Percentiles rank a stretch among this genome's conserved stretches.
Conservation (phyloP, 2,329 filamentous ascomycete genomes). For the Arthroderma sp. region DNA sequence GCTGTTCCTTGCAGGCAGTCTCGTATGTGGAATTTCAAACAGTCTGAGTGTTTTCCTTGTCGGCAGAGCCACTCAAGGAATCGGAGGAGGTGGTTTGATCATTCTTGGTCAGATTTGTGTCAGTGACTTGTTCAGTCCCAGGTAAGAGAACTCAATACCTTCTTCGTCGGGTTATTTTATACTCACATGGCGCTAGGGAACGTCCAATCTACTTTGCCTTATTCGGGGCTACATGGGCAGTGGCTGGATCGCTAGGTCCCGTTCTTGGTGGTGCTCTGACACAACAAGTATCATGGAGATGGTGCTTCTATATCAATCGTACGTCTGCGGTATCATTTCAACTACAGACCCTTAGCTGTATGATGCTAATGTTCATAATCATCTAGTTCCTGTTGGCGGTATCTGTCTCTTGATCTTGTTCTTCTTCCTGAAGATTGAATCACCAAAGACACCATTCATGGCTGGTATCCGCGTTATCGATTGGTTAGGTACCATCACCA, state of each 20-base stretch:
- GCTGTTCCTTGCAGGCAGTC: conserved; percentile 49
- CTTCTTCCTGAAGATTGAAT: conserved; percentile 49
- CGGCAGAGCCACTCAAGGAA: conserved; percentile 49
- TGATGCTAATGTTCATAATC: background rate
- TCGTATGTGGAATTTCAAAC: conserved; percentile 44
- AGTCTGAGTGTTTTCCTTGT: conserved; percentile 50
- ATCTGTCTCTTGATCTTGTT: conserved; percentile 45
- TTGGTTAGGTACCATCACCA: conserved; percentile 48
- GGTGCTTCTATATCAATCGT: conserved; percentile 50
- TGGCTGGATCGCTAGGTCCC: conserved; percentile 19
- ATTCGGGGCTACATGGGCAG: conserved; percentile 45
- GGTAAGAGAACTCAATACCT: conserved; percentile 18
- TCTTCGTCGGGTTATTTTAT: background rate
- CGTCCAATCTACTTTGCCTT: conserved; percentile 51
- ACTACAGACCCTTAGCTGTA: background rate
- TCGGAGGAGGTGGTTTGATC: conserved; percentile 50
- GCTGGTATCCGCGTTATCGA: conserved; percentile 49
- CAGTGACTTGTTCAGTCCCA: conserved; percentile 49
- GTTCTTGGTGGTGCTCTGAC: conserved; percentile 11
- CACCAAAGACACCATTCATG: conserved; percentile 44
- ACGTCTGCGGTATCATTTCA: conserved; percentile 17
- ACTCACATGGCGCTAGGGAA: conserved; percentile 20
- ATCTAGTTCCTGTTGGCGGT: conserved; percentile 44
- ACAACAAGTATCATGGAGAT: conserved; percentile 35
- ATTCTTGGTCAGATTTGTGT: conserved; percentile 51